Evolutionary conservation across 768 basidiomycete genomes (phyloP).

Genomic region (Boletus vermiculosoides): DNA sequence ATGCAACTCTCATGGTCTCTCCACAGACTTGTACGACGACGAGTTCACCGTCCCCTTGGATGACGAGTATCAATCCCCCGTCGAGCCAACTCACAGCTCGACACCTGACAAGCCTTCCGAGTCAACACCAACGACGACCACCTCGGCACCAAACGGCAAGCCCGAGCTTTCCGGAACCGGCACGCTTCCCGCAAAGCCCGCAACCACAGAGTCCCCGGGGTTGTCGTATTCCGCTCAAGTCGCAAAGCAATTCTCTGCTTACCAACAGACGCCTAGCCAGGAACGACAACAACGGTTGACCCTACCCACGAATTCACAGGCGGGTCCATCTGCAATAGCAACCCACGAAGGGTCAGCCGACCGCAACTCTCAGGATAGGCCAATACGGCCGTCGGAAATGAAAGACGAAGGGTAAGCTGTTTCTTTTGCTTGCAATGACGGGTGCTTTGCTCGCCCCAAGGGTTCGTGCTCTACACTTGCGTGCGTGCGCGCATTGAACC

Average conservation of each 20-base stretch:
- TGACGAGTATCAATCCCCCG: conserved; percentile 31
- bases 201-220: conserved; percentile 26
- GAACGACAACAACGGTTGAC: conserved; percentile 50
- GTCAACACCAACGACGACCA: conserved; percentile 17
- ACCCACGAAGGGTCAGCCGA: conserved; percentile 37
- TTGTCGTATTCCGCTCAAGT: conserved; percentile 64
- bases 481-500: conserved; percentile 10
- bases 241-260: conserved; percentile 62
- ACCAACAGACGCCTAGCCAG: conserved; percentile 65
- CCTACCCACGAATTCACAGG: conserved; percentile 24
- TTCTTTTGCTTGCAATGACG: conserved; percentile 16
- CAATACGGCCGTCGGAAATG: conserved; percentile 70
- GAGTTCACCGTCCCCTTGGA: conserved; percentile 37
- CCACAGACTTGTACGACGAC: conserved; percentile 53
- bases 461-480: conserved; percentile 7
- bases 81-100: conserved; percentile 21
- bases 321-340: conserved; percentile 32
- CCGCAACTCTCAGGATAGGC: conserved; percentile 43
- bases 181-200: conserved; percentile 30
- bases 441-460: conserved; percentile 11
- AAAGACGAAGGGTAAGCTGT: conserved; percentile 78
- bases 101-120: conserved; percentile 18
- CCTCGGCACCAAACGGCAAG: conserved; percentile 21
- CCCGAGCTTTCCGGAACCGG: conserved; percentile 20
- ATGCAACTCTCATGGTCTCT: conserved; percentile 4